phyloP scores from a whole-genome alignment of 2,329 filamentous ascomycete species.

The Zymoseptoria tritici region DNA sequence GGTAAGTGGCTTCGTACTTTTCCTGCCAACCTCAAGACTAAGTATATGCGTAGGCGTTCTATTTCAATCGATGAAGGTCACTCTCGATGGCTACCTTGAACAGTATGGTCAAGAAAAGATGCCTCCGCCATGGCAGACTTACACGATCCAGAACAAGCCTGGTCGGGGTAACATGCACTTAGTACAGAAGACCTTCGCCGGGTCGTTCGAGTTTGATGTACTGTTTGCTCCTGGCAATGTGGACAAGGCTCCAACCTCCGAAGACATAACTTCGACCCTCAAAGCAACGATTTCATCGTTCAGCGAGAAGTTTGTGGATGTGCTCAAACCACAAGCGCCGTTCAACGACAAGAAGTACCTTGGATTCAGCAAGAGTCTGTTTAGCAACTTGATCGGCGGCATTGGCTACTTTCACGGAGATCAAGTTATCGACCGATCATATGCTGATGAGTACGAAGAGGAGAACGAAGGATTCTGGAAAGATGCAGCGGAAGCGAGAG shows the following conservation, averaged over 20 bases:
- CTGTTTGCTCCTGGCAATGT: conserved; percentile 75
- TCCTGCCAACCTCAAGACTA: conserved; percentile 16
- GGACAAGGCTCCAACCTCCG: conserved; percentile 29
- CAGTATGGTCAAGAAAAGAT: conserved; percentile 58
- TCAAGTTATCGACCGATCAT: conserved; percentile 80
- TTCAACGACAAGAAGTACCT: conserved; percentile 67
- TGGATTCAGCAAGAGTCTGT: conserved; percentile 77
- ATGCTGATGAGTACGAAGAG: conserved; percentile 89
- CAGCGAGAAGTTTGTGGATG: conserved; percentile 62
- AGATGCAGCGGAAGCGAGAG: conserved; percentile 73
- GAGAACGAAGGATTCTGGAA: conserved; percentile 95
- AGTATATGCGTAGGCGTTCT: conserved; percentile 47
- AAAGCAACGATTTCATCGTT: conserved; percentile 60
- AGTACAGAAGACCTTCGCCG: conserved; percentile 85
- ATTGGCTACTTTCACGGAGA: conserved; percentile 93
- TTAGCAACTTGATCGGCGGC: conserved; percentile 88
- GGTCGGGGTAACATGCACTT: conserved; percentile 73
- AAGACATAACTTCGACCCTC: conserved; percentile 65
- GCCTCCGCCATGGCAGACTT: conserved; percentile 77
- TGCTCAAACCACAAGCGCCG: conserved; percentile 67
- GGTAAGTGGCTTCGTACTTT: conserved; percentile 39
- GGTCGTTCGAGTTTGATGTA: conserved; percentile 85
- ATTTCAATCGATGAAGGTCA: conserved; percentile 56
- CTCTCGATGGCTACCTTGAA: conserved; percentile 52
- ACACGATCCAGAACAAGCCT: conserved; percentile 65